phyloP scores from a whole-genome alignment of 176 grass and related monocot genomes.

The Thinopyrum elongatum region DNA sequence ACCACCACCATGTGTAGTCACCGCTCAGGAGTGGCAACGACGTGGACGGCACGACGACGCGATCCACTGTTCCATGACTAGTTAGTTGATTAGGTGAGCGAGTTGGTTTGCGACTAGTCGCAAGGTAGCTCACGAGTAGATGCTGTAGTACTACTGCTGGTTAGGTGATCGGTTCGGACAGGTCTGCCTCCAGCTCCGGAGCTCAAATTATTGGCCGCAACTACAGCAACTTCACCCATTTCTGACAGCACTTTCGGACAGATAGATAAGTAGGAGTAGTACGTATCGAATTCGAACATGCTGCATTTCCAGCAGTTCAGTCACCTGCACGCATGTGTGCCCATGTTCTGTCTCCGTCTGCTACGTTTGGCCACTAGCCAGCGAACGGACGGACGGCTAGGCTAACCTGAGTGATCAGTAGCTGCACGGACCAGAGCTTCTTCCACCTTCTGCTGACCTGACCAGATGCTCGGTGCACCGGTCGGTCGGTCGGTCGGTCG shows the following conservation, averaged over 20 bases:
- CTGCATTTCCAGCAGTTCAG: neutral
- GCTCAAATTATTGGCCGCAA: neutral
- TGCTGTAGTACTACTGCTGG: neutral
- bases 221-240: too few species aligned
- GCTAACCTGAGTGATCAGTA: neutral
- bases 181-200: neutral
- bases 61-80: neutral
- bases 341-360: neutral
- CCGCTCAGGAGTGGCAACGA: too few species aligned
- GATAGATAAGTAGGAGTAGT: neutral
- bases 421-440: conserved; percentile 21
- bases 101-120: neutral
- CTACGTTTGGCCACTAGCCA: neutral
- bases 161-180: neutral
- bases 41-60: neutral
- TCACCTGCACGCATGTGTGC: neutral
- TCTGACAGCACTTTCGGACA: neutral
- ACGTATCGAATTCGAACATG: neutral
- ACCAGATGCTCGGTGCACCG: neutral
- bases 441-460: neutral
- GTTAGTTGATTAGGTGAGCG: neutral
- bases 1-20: too few species aligned
- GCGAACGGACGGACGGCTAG: neutral
- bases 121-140: neutral
- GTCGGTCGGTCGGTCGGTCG: neutral